phyloP scores from a whole-genome alignment of 2,329 filamentous ascomycete genomes.

The Trichoderma cornu-damae region DNA sequence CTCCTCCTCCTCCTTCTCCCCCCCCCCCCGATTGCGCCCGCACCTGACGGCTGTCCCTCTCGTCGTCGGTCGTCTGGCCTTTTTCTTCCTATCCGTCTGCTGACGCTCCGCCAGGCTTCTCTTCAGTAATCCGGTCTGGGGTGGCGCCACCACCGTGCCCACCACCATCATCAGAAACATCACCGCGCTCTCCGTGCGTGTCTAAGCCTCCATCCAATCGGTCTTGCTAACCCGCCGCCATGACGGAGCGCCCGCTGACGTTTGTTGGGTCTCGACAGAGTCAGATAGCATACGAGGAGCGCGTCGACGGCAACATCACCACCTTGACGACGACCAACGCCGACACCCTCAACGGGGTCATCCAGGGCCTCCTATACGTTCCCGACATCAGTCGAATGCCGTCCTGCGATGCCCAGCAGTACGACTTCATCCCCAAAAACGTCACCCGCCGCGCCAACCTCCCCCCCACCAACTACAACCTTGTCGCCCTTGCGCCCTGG shows the following conservation, averaged over 20 bases:
- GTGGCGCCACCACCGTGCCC: constrained; percentile 44
- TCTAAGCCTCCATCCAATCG: not conserved
- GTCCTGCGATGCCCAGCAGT: constrained; percentile 58
- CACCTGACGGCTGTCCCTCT: not conserved
- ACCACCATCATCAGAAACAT: constrained; percentile 54
- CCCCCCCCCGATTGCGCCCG: too few relatives aligned
- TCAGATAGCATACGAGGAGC: constrained; percentile 49
- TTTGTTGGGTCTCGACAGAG: constrained; percentile 28
- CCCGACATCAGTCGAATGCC: constrained; percentile 59
- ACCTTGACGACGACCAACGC: constrained; percentile 68
- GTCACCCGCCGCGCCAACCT: constrained; percentile 69
- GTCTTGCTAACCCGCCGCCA: not conserved
- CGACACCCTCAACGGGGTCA: constrained; percentile 52
- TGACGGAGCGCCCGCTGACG: constrained; percentile 21
- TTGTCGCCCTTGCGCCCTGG: constrained; percentile 85
- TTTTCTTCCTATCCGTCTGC: not conserved
- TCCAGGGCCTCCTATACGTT: constrained; percentile 80
- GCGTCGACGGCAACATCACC: constrained; percentile 56
- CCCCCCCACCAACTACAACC: constrained; percentile 61
- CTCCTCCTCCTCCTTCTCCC: too few relatives aligned
- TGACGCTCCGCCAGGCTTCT: constrained; percentile 44
- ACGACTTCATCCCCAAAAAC: constrained; percentile 65
- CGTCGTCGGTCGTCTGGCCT: not conserved
- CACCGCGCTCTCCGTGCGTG: constrained; percentile 50
- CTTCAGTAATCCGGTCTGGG: constrained; percentile 56